Base-by-base conservation (phyloP, 208 protist genomes). In the Trypanosoma avium region DNA sequence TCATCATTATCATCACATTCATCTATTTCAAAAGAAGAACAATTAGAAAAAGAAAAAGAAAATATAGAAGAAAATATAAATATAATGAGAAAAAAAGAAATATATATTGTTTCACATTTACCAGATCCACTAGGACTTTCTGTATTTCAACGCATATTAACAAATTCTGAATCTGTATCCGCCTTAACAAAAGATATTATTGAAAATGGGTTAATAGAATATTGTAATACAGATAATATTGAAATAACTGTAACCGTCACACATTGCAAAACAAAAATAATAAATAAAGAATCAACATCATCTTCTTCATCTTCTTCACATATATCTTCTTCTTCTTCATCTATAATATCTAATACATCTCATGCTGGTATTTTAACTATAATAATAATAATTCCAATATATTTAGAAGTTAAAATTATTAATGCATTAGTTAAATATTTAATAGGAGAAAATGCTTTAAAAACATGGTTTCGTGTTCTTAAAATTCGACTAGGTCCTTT, bases 131-230 rank as follows among this genome's bases (percentile, higher is more conserved):
- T 61, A 13, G 22, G 8, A 17, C 43, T 36, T 15, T 10, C n/a
- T 29, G 40, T 48, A 33, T 50, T 50, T 26, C 56, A 61, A n/a
- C 24, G 21, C n/a, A 24, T 50, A 32, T 42, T 61, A 12, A 10
- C 50, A 9, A 36, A 35, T 17, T 6, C 21, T 8, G 42, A 61
- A 26, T 35, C 56, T 35, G 36, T 61, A 8, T 19, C 19, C 13
- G 56, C 56, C 33, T 21, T 61, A 29, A 47, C 5, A 24, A 26
- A 38, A 22, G 42, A 61, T 48, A 61, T 50, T 38, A 33, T 61
- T 4, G 22, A 15, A 24, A 12, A 38, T n/a, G 56, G 40, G 30
- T 24, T 61, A 36, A 24, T 36, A 15, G 33, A 58, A 17, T 58
- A n/a, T 22, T 58, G 53, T 22, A 26, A 45, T 38, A n/a, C 53